Base-by-base conservation (phyloP, 805 yeast species). In the Lipomyces starkeyi region DNA sequence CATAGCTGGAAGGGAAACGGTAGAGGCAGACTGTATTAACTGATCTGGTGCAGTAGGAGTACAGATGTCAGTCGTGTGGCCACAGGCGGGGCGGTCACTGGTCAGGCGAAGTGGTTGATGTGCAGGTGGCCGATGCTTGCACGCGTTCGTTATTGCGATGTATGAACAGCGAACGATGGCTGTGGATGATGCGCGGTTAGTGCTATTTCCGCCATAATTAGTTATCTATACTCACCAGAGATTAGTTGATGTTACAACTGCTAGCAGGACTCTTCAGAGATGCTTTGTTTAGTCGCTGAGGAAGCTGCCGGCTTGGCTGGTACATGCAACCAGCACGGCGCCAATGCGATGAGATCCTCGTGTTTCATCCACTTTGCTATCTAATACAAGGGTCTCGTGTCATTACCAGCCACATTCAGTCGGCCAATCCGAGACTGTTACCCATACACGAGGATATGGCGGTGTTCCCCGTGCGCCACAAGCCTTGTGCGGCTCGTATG, bases 71-170 rank as follows among this genome's bases (percentile, higher is more conserved):
- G 43, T 37, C 43, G 43, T 37, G 49, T 43, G 49, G 49, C 2
- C 3, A n/a, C 20, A 43, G 49, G 20, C 49, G 14, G 22, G 49
- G 22, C 20, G 14, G 20, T 43, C 49, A 43, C 49, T 43, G 49
- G 49, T 43, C 49, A 43, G 49, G 22, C 49, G 49, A 43, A 17
- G 9, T 43, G 22, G 20, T n/a, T 43, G 22, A 37, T 13, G 43
- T 37, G 4, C 43, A 43, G 49, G 49, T 43, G 49, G 49, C 11
- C 49, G 49, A 43, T 43, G 49, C 49, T 43, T 37, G 43, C 43
- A 37, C 43, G 43, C 17, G 43, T 37, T 17, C 43, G 43, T 13
- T 37, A 5, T 37, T 13, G 43, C 17, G 13, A 14, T 14, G 43
- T 13, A 3, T 37, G 43, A 37, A 43, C 49, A 43, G 22, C 22